Evolutionary conservation across 257 asterid genomes (phyloP).

Genomic region (Solanum habrochaites): DNA sequence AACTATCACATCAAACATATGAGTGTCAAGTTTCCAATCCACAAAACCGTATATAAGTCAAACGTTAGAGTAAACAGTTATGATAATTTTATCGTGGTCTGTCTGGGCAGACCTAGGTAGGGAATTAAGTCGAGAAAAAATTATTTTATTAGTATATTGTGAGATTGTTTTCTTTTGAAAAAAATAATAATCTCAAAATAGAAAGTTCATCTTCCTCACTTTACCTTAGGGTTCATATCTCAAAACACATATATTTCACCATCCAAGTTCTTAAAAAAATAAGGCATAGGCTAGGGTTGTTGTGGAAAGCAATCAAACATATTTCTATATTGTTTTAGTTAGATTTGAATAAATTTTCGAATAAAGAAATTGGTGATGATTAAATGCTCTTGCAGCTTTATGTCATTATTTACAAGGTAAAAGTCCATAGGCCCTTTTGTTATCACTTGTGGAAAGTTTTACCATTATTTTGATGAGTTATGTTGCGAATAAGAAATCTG

Average conservation of each 20-base stretch:
- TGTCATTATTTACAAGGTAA: not conserved
- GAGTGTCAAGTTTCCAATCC: not conserved
- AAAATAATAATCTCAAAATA: not conserved
- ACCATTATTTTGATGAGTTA: not conserved
- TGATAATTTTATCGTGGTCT: not conserved
- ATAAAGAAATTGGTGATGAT: not conserved
- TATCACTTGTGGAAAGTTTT: not conserved
- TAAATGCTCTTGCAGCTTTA: too few relatives aligned
- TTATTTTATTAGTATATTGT: too few relatives aligned
- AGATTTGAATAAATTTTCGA: not conserved
- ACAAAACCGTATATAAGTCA: too few relatives aligned
- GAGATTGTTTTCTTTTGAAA: not conserved
- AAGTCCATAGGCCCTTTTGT: too few relatives aligned
- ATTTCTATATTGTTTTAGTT: not conserved
- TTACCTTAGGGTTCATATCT: not conserved
- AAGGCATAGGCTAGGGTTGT: not conserved
- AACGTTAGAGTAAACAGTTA: too few relatives aligned
- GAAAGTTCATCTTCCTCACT: not conserved
- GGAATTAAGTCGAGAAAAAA: not conserved
- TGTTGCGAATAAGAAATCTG: not conserved
- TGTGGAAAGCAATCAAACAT: not conserved
- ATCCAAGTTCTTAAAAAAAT: not conserved
- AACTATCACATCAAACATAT: not conserved
- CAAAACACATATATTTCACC: not conserved
- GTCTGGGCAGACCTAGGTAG: not conserved